Evolutionary conservation across 306 rosid genomes (phyloP).

Genomic region (Lathyrus tuberosus): DNA sequence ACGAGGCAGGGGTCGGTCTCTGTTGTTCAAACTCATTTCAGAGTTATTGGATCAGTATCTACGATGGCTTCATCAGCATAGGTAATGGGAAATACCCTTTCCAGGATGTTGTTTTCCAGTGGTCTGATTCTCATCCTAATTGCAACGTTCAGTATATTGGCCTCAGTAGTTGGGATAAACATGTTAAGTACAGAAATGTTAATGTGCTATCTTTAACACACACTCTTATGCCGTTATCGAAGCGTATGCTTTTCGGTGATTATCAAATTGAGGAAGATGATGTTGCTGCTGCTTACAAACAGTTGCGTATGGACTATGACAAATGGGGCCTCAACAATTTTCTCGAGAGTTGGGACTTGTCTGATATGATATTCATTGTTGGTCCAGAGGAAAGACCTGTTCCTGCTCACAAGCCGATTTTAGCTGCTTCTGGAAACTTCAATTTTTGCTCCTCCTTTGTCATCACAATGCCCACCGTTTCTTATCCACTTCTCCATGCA

Average conservation of each 20-base stretch:
- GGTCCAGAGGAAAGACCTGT: constrained; percentile 69
- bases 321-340: constrained; percentile 83
- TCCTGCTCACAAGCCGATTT: constrained; percentile 88
- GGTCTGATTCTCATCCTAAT: constrained; percentile 82
- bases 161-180: constrained; percentile 98
- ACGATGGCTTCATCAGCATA: constrained; percentile 83
- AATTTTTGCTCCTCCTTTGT: constrained; percentile 56
- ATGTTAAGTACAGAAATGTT: constrained; percentile 86
- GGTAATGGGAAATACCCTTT: constrained; percentile 91
- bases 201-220: constrained; percentile 69
- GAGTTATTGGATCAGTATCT: constrained; percentile 92
- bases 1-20: constrained; percentile 74
- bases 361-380: constrained; percentile 67
- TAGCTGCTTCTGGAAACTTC: constrained; percentile 74
- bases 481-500: constrained; percentile 66
- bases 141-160: constrained; percentile 83
- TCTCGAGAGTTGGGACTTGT: constrained; percentile 81
- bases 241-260: constrained; percentile 62
- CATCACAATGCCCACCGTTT: constrained; percentile 53
- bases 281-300: constrained; percentile 28
- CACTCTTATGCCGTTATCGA: constrained; percentile 59
- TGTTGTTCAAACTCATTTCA: constrained; percentile 80
- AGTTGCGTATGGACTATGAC: constrained; percentile 47
- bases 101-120: constrained; percentile 84
- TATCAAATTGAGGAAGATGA: constrained; percentile 57